Evolutionary conservation across 352 stramenopile species (phyloP), one percentile per base, ranked within the genome.

Genomic region (Pythium rhizo-oryzae): DNA sequence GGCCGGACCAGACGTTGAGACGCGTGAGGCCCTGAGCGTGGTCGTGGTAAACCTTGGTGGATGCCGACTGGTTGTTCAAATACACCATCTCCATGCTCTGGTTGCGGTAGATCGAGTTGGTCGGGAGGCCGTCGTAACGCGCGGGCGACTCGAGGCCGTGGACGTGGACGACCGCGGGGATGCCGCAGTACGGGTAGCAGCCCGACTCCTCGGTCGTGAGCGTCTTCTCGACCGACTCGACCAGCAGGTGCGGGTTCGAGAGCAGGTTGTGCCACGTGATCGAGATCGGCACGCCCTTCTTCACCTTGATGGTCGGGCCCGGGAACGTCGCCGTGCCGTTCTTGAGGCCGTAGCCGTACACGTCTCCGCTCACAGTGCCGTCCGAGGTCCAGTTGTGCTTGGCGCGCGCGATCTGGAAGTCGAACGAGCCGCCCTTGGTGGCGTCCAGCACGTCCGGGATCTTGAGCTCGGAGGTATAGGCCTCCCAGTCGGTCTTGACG

Each of bases 31-130:
- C 82, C 28, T 84, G 85, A 15, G 82, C 79, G 65, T 92, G 84
- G 70, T 92, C 82, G 65, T 92, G 84, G 69, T 92, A 92, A 15
- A 92, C 54, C 67, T 90, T 90, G 47, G 84, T 90, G 3, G 80
- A 66, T 1, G 77, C 75, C 47, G 84, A 89, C 72, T 90, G 84
- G 65, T 84, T 89, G 82, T 92, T 92, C 30, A 82, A 62, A 69
- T 92, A 90, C 4, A 76, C 58, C 50, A 81, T 78, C n/a, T 73
- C 72, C 37, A 77, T 76, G 24, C 67, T 85, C 68, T 90, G 84
- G 77, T 92, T 92, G 58, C 74, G 66, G 79, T 90, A 92, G 61
- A 90, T 79, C n/a, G 84, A 79, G 50, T 76, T 64, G 39, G 59
- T 47, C 37, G 84, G 84, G 12, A 92, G 61, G 1, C 84, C 84